Base-by-base conservation (phyloP, 176 grass and related monocot species). In the Rhynchospora tenuis region DNA sequence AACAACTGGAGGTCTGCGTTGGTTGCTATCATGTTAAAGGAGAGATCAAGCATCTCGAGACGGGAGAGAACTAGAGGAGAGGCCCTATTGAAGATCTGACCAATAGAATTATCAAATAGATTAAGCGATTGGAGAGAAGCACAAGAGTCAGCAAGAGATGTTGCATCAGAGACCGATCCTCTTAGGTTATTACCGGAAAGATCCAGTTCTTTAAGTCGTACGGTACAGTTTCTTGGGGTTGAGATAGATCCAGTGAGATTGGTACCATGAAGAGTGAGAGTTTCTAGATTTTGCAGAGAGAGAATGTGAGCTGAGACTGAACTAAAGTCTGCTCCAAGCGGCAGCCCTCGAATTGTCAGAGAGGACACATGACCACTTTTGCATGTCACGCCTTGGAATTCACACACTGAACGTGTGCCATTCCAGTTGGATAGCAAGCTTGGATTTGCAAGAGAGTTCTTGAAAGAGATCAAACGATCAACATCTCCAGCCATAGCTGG, bases 381-480 rank as follows among this genome's bases (percentile, higher is more conserved):
- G 85, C 91, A 97, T 5, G 9, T 55, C 3, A 92, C 90, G 52
- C 94, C 94, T 0, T 68, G 66, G 81, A 97, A 97, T 67, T 59
- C 56, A 73, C 94, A 97, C 6, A 86, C 84, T 24, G 88, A 73
- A 4, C 89, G 54, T 23, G n/a, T 56, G 0, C 59, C 50, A 81
- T 13, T 81, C 94, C 94, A 97, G 38, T 38, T 67, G 0, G 31
- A n/a, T 26, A 97, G 80, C 74, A 88, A 11, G 28, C 13, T 29
- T 5, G 78, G 91, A 84, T 72, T 82, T 29, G 84, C 61, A 29
- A 94, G 26, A 13, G 88, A 83, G 64, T 64, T 70, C 90, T 86
- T 97, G 86, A 97, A 97, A 33, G 91, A 77, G 7, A 94, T 84
- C 1, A 97, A 82, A 55, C 92, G 84, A 80, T 92, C 86, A 64